Percentiles rank a stretch among this genome's conserved stretches.
Evolutionary conservation across 345 rosid species (phyloP).

Genomic region (Linum tenue): DNA sequence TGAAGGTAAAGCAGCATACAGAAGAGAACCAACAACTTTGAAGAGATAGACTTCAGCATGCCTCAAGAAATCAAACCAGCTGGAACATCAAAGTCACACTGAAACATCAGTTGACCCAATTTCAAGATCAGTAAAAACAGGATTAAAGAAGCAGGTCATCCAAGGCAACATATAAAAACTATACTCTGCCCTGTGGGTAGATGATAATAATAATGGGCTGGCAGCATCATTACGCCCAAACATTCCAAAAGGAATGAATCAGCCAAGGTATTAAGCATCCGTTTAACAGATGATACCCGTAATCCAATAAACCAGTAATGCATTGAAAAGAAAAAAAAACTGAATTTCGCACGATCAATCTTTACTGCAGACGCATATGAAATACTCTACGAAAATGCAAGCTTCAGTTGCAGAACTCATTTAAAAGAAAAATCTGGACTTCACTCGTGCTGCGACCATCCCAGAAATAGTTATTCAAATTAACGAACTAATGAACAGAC

Average conservation of each 20-base stretch:
- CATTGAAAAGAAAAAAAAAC: no score
- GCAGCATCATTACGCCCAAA: no score
- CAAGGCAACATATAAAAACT: no score
- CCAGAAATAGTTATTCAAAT: not conserved
- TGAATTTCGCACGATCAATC: not conserved
- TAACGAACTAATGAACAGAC: no score
- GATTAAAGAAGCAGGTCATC: no score
- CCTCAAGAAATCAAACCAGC: not conserved
- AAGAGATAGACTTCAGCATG: not conserved
- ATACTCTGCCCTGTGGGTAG: no score
- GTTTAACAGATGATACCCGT: no score
- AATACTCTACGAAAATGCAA: not conserved
- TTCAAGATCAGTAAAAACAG: no score
- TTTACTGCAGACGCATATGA: not conserved
- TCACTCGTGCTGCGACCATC: not conserved
- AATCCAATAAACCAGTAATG: no score
- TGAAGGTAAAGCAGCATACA: not conserved
- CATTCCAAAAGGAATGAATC: not conserved
- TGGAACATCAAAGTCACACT: not conserved
- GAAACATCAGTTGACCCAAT: not conserved
- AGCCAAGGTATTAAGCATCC: not conserved
- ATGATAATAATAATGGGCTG: no score
- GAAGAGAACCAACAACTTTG: not conserved
- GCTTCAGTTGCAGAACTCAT: not conserved
- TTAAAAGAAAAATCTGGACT: not conserved